Evolutionary conservation across 331 rosid genomes (phyloP), one percentile per base, ranked within the genome.

Genomic region (Malus hybrid): DNA sequence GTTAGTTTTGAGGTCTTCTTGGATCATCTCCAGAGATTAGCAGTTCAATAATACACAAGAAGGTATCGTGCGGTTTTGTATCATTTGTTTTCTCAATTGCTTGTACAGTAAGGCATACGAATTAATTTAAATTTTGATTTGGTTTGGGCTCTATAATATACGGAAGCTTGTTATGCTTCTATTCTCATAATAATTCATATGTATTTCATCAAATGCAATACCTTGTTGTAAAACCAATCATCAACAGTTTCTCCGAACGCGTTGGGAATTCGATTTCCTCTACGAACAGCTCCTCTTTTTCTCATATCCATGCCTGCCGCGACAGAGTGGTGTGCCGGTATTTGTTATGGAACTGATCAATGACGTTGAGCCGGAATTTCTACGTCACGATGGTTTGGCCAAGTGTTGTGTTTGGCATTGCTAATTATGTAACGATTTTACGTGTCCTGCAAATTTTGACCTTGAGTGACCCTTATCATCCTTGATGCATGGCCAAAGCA

Each of bases 11-110:
- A 95, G 81, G 97, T 95, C 67, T 95, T 95, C 87, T 81, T 92
- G 77, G 97, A 95, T 80, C 99, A 95, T 87, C 93, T 92, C 44
- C 96, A 90, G 87, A 95, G 99, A 92, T 74, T 95, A 87, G 96
- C 90, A 9, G 97, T 92, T 89, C 97, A 95, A 81, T 94, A 75
- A 79, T 71, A 32, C 56, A 67, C 33, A 52, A 24, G 9, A 67
- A 59, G 71, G 46, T 55, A 50, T 32, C 63, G 46, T 64, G 69
- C 83, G 81, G 67, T 83, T 86, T 57, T 87, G 87, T 84, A 84
- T 68, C 59, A 81, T 86, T 79, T 60, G 65, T 7, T 65, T 39
- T 62, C 64, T 52, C 44, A 12, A 76, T 82, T 78, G 15, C 57
- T 29, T 93, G 98, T 91, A 89, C 78, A 93, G 93, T 80, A 69